Base-by-base conservation (phyloP, 1,139 yeast genomes). In the Tardiomyces blankii region DNA sequence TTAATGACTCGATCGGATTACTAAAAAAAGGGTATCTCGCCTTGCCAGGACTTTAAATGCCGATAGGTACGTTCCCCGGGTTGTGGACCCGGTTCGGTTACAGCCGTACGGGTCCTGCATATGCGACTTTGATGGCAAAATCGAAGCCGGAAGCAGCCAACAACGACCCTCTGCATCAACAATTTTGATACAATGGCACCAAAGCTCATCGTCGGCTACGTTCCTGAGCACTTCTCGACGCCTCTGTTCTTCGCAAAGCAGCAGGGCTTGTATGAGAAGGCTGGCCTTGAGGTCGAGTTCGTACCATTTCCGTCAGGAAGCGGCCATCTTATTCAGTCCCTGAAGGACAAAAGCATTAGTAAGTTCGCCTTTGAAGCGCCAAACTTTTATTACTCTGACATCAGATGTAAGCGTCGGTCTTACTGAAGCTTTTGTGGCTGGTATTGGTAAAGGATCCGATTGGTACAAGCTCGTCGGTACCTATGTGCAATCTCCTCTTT, bases 201-300 rank as follows among this genome's bases (percentile, higher is more conserved):
- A 21, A 53, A 49, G 48, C 49, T 54, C 3, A 77, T 68, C 59
- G 83, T 88, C 19, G 96, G 95, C 5, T 84, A 78, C 64, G 80
- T 88, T 44, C 96, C 96, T 1, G 96, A 88, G 63, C 96, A 88
- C 61, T 88, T 87, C 60, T 79, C 91, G 40, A 83, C 95, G 0
- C 96, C 96, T 1, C 68, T 88, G 52, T 78, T 80, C 53, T 77
- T 86, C 57, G 95, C 95, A 6, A 62, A 73, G 50, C 57, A 70
- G 47, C 73, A 84, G 46, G 81, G 80, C 0, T 80, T 64, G 57
- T 84, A 75, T 59, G 58, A 62, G 14, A 63, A 65, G 6, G 61
- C 64, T 25, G 64, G 62, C 14, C 73, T 76, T 1, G 69, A 72
- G 2, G 74, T 84, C 43, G 80, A 82, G 55, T 72, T 87, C 55